phyloP scores from a whole-genome alignment of 257 asterid genomes.

The Perilla frutescens region DNA sequence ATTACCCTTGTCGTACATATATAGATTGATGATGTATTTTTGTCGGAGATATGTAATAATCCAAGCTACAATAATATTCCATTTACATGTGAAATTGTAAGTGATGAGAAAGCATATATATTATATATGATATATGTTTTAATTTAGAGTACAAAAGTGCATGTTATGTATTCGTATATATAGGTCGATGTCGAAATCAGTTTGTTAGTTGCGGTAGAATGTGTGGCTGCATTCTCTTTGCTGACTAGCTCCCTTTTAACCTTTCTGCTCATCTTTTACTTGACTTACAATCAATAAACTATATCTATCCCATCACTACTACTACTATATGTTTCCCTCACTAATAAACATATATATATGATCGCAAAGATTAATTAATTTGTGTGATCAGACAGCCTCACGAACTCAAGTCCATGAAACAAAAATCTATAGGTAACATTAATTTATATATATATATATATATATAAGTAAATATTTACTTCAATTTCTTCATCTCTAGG shows the following conservation, averaged over 20 bases:
- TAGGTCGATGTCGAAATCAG: neutral
- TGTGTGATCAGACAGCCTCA: too few species aligned
- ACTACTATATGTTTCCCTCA: too few species aligned
- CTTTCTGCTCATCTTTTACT: neutral
- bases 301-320: too few species aligned
- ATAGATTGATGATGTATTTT: conserved; percentile 38
- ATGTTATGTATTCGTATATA: neutral
- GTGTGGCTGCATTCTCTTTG: conserved; percentile 1
- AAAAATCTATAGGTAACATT: too few species aligned
- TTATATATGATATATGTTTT: neutral
- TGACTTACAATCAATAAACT: too few species aligned
- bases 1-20: neutral
- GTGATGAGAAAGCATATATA: too few species aligned
- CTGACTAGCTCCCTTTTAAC: neutral
- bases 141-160: neutral
- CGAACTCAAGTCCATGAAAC: too few species aligned
- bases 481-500: too few species aligned
- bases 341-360: too few species aligned
- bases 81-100: neutral
- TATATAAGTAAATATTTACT: too few species aligned
- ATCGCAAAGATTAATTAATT: too few species aligned
- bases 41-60: conserved; percentile 16
- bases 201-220: neutral
- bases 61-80: neutral
- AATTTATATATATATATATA: too few species aligned